Evolutionary conservation across 1,284 basidiomycete species (phyloP), one percentile per base, ranked within the genome.

Genomic region (Cutaneotrichosporon mucoides): DNA sequence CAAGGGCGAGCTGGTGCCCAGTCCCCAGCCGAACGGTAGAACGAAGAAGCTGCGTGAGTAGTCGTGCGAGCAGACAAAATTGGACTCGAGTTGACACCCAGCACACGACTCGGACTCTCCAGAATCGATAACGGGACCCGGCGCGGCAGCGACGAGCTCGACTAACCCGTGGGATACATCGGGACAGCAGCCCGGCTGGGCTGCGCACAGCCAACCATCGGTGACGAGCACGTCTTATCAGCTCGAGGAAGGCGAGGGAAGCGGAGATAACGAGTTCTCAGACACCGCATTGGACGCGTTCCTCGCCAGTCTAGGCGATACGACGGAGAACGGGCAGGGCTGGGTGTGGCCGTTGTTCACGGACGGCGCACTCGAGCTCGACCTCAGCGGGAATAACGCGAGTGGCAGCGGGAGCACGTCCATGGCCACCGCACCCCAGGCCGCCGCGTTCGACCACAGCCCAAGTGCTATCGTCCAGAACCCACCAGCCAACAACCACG

Each of bases 21-120:
- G 57, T 1, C 66, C 66, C 6, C 66, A 68, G 42, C 66, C 66
- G 1, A 68, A 68, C 34, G 66, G 66, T 9, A 54, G 64, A 5
- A 63, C 61, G 5, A 65, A 65, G 50, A 61, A 60, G 51, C 59
- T 63, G 12, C 44, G 66, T 67, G 36, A 33, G 60, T 64, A 24
- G 35, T 33, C 16, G n/a, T 40, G 24, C 42, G 9, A 34, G 50
- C 40, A 16, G 7, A 24, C 34, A 33, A 24, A 24, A 24, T 24
- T 45, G 15, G 7, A 11, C 37, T 16, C 33, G 24, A 33, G 43
- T 42, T 37, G 16, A 37, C n/a, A 12, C 37, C 15, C 42, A 57
- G 59, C 59, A 11, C 53, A 52, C 13, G 44, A 47, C 2, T 50
- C 48, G 4, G 59, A 56, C 4, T 56, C 59, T 10, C 59, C 59